phyloP scores from a whole-genome alignment of 768 basidiomycete species.

The Floccularia luteovirens region DNA sequence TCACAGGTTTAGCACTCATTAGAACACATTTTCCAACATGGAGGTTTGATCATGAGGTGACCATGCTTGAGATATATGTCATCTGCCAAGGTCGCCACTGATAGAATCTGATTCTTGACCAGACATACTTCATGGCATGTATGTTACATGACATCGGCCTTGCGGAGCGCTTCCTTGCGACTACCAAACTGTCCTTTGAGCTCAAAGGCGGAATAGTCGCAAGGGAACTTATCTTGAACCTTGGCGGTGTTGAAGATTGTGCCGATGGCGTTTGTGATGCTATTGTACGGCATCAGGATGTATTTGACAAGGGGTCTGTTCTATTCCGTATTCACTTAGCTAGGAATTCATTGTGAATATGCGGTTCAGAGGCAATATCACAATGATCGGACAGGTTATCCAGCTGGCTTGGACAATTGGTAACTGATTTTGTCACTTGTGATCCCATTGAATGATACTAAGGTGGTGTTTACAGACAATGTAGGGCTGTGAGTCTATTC shows the following conservation, averaged over 20 bases:
- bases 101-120: constrained; percentile 1
- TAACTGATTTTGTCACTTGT: constrained; percentile 11
- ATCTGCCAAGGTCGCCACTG: too few species aligned
- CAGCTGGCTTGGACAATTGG: constrained; percentile 42
- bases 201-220: constrained; percentile 48
- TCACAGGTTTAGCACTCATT: constrained; percentile 36
- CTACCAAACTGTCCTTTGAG: constrained; percentile 50
- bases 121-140: constrained; percentile 44
- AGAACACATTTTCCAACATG: constrained; percentile 38
- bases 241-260: constrained; percentile 37
- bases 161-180: constrained; percentile 36
- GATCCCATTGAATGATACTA: constrained; percentile 1
- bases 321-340: not conserved
- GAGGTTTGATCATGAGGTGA: constrained; percentile 28
- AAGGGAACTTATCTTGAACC: constrained; percentile 34
- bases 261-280: constrained; percentile 46
- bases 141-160: constrained; percentile 48
- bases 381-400: constrained; percentile 39
- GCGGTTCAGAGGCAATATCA: constrained; percentile 37
- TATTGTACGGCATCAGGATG: constrained; percentile 39
- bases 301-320: constrained; percentile 35
- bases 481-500: constrained; percentile 29
- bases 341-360: not conserved
- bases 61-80: not conserved
- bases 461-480: constrained; percentile 22